Base-by-base conservation (phyloP, 2,329 filamentous ascomycete genomes). In the Stachybotrys chlorohalonatus region DNA sequence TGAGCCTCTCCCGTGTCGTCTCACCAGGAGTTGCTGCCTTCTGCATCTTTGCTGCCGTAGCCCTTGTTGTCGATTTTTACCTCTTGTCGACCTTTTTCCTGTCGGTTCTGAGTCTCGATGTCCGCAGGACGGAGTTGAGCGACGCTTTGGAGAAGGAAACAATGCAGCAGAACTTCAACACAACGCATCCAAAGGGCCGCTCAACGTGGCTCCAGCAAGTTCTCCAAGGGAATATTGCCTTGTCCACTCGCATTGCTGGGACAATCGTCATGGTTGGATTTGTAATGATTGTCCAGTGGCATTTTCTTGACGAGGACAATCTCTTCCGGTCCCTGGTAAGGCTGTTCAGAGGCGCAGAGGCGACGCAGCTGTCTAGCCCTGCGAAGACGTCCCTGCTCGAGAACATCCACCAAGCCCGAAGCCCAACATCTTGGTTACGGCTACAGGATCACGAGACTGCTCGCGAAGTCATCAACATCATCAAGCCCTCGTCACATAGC, bases 51-150 rank as follows among this genome's bases (percentile, higher is more conserved):
- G 84, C 86, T 3, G 85, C 85, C 2, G 81, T 92, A 52, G 89
- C 88, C 1, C 81, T 90, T 13, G 70, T 87, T 1, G 86, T 92
- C 62, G 89, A 93, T 68, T 87, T 88, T 58, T 84, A 91, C 63
- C 91, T 88, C 63, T 76, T 91, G 24, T 79, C 89, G 7, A 92
- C 88, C 0, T 92, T 91, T 70, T 92, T 93, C 64, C 75, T 91
- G 4, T 83, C 88, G 1, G 87, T 93, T 11, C 74, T 93, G 30
- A 91, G 87, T 63, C 84, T 93, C 48, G 89, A 93, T 66, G 87
- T 93, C 9, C 81, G 85, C 24, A 79, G 89, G 60, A 83, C 87
- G 55, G 89, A 93, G 70, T 78, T 93, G 0, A 83, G 84, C 60
- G 88, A 93, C 64, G 85, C 86, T 2, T 72, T 92, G 9, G 82